Conservation (phyloP, 2,329 filamentous ascomycete genomes). For the Fusarium illudens region DNA sequence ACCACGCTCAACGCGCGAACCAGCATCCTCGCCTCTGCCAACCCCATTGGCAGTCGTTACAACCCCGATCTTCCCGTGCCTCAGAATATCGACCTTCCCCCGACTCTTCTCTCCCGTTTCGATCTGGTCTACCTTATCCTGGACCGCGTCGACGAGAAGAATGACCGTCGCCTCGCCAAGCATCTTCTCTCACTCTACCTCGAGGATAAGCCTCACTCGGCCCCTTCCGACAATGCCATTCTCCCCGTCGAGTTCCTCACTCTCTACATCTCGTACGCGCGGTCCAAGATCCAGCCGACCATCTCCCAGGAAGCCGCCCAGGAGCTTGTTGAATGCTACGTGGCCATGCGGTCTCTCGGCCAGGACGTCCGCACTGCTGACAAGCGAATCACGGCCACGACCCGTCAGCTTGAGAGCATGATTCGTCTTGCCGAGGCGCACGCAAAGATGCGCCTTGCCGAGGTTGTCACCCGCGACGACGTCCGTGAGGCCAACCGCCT, state of each 20-base stretch:
- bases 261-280: slow-evolving; percentile 95
- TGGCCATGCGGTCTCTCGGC: slow-evolving; percentile 93
- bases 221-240: slow-evolving; percentile 76
- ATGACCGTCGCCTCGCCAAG: slow-evolving; percentile 86
- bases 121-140: slow-evolving; percentile 97
- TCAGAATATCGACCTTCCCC: slow-evolving; percentile 97
- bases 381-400: slow-evolving; percentile 97
- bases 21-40: slow-evolving; percentile 94
- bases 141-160: slow-evolving; percentile 90
- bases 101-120: slow-evolving; percentile 93
- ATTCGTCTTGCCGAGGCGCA: slow-evolving; percentile 96
- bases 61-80: slow-evolving; percentile 95
- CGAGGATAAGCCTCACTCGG: slow-evolving; percentile 91
- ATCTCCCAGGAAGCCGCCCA: slow-evolving; percentile 83
- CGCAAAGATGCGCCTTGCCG: slow-evolving; percentile 92
- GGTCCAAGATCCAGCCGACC: slow-evolving; percentile 81
- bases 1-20: slow-evolving; percentile 96
- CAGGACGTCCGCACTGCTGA: slow-evolving; percentile 87
- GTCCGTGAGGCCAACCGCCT: slow-evolving; percentile 91
- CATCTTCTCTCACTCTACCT: slow-evolving; percentile 97
- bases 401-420: slow-evolving; percentile 96
- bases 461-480: slow-evolving; percentile 79
- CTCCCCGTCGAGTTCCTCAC: slow-evolving; percentile 95
- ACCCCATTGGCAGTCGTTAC: slow-evolving; percentile 97
- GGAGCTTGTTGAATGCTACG: slow-evolving; percentile 86